Percentiles rank a stretch among this genome's conserved stretches.
Conservation (phyloP, 2,329 filamentous ascomycete species). For the Ophiostoma fasciatum region DNA sequence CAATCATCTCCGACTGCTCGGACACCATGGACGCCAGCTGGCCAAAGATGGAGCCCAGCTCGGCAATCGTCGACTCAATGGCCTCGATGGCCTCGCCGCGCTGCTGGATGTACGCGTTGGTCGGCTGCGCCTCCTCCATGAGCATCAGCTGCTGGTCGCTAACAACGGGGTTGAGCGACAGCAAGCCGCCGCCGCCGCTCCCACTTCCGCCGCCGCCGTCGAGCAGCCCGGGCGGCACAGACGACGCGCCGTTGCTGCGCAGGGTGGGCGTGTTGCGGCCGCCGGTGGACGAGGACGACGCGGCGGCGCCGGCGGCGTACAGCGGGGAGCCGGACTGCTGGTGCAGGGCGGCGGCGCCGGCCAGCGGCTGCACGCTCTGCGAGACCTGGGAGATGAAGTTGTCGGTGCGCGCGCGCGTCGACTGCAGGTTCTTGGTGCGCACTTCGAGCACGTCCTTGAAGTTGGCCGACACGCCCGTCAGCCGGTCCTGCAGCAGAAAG, state of each 20-base stretch:
- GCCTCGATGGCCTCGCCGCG: conserved; percentile 91
- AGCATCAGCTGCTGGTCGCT: conserved; percentile 72
- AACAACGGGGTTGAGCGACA: conserved; percentile 69
- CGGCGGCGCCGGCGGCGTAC: conserved; percentile 73
- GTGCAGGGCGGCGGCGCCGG: conserved; percentile 4
- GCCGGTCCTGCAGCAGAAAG: conserved; percentile 74
- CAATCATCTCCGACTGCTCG: conserved; percentile 92
- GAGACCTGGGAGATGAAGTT: conserved; percentile 91
- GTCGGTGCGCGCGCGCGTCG: conserved; percentile 78
- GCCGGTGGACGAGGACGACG: conserved; percentile 44
- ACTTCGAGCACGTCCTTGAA: conserved; percentile 97
- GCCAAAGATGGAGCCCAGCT: conserved; percentile 47
- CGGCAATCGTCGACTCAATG: conserved; percentile 88
- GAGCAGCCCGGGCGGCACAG: conserved; percentile 7
- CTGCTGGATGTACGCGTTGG: conserved; percentile 83
- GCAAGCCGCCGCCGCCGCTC: conserved; percentile 45
- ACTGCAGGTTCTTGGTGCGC: conserved; percentile 94
- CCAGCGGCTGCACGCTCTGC: conserved; percentile 52
- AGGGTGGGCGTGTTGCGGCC: conserved; percentile 21
- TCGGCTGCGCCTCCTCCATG: conserved; percentile 82
- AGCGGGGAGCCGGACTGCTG: conserved; percentile 63
- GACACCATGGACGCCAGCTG: conserved; percentile 90
- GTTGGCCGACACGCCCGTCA: conserved; percentile 83
- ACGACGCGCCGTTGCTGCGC: conserved; percentile 7
- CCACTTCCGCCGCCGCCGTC: conserved; percentile 17